phyloP scores from a whole-genome alignment of 1,139 yeast genomes.

The Suhomyces coccinellae region DNA sequence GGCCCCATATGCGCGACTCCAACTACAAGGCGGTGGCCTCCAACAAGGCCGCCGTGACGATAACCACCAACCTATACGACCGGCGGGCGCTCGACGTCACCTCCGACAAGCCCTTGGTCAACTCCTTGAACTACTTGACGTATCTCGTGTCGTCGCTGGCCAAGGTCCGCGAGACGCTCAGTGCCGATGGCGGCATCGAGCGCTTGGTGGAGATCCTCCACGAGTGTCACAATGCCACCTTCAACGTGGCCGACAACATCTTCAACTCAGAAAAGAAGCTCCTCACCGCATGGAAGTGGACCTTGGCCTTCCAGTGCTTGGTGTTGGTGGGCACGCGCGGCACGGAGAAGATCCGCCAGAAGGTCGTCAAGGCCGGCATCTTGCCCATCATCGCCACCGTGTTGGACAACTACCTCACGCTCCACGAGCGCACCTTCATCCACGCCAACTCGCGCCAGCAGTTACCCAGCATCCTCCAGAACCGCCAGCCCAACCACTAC shows the following conservation, averaged over 20 bases:
- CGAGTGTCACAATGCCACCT: conserved; percentile 59
- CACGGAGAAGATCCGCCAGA: conserved; percentile 76
- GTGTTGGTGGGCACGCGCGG: conserved; percentile 93
- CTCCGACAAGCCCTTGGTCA: conserved; percentile 84
- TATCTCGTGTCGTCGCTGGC: conserved; percentile 83
- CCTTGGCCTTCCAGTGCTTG: conserved; percentile 86
- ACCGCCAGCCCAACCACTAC: conserved; percentile 8
- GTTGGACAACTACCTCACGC: conserved; percentile 72
- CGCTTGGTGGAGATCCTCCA: conserved; percentile 81
- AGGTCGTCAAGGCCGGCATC: conserved; percentile 89
- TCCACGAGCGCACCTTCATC: conserved; percentile 41
- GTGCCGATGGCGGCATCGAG: conserved; percentile 90
- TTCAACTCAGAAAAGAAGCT: conserved; percentile 51
- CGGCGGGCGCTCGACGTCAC: conserved; percentile 91
- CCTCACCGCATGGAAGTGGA: conserved; percentile 94
- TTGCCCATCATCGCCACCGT: conserved; percentile 90
- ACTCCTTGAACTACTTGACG: conserved; percentile 86
- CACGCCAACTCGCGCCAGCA: conserved; percentile 30
- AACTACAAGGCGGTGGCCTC: conserved; percentile 76
- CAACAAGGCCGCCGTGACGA: conserved; percentile 88
- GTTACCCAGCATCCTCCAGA: conserved; percentile 10
- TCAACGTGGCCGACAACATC: conserved; percentile 35
- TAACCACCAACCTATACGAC: conserved; percentile 86
- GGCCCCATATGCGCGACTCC: conserved; percentile 73
- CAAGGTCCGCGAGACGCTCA: conserved; percentile 85